phyloP scores from a whole-genome alignment of 345 rosid species.

The Laguncularia racemosa region DNA sequence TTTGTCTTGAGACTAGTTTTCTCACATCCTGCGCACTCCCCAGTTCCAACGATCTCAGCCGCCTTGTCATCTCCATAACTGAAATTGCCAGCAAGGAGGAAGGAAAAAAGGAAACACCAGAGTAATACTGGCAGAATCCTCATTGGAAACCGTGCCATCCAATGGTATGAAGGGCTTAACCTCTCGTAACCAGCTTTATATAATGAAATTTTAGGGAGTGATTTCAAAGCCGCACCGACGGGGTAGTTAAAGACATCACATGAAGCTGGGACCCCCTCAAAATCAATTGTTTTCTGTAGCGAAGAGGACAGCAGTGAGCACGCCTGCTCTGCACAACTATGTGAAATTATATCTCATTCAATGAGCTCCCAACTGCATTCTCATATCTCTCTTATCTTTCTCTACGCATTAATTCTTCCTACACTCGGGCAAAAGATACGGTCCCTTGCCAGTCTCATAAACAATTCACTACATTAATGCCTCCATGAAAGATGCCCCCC shows the following conservation, averaged over 20 bases:
- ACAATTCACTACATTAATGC: too few species aligned
- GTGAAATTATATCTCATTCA: not conserved
- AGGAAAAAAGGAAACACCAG: slow-evolving; percentile 29
- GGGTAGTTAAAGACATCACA: slow-evolving; percentile 10
- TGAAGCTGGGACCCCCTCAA: slow-evolving; percentile 8
- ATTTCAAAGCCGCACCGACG: slow-evolving; percentile 2
- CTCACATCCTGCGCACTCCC: slow-evolving; percentile 59
- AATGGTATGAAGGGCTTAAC: not conserved
- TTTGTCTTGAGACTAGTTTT: slow-evolving; percentile 23
- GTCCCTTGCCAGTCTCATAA: too few species aligned
- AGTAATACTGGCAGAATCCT: slow-evolving; percentile 28
- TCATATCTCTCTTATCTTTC: too few species aligned
- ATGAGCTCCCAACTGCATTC: slow-evolving; percentile 5
- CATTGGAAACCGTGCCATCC: slow-evolving; percentile 41
- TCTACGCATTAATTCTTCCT: too few species aligned
- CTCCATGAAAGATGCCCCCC: too few species aligned
- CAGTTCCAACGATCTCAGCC: slow-evolving; percentile 55
- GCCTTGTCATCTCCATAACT: slow-evolving; percentile 26
- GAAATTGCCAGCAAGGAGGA: slow-evolving; percentile 27
- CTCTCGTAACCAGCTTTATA: slow-evolving; percentile 3
- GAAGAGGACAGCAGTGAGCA: not conserved
- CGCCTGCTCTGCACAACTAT: not conserved
- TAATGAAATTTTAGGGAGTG: slow-evolving; percentile 1
- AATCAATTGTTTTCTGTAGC: not conserved
- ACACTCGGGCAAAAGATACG: too few species aligned